These are phyloP conservation scores for Cucumis cinereus DNA, from an alignment of 306 rosid species.

Conservation along the genomic window DNA sequence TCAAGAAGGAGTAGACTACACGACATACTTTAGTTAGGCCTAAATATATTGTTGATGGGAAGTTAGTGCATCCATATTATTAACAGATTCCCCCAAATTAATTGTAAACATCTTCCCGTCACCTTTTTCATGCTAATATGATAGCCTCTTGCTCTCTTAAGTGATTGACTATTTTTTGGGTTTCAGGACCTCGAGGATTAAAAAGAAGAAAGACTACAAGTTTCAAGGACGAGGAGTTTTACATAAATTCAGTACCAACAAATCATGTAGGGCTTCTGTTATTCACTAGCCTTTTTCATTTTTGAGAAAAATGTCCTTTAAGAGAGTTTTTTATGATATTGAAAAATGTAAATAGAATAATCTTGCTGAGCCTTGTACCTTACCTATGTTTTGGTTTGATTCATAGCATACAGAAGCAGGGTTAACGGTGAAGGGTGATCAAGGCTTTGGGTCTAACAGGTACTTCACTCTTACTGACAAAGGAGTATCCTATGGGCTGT, in stretches of 20 bases:
- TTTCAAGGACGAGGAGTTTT: constrained; percentile 78
- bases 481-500: not conserved
- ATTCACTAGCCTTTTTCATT: constrained; percentile 10
- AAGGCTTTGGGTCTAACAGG: constrained; percentile 69
- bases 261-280: constrained; percentile 43
- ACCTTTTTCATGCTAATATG: not conserved
- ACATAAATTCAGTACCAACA: constrained; percentile 71
- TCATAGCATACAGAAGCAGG: constrained; percentile 79
- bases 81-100: not conserved
- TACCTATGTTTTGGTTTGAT: not conserved
- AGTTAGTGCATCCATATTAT: not conserved
- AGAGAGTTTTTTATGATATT: not conserved
- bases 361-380: not conserved
- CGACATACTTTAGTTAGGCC: not conserved
- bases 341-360: not conserved
- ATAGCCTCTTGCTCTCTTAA: not conserved
- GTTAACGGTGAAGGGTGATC: constrained; percentile 63
- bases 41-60: not conserved
- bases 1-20: not conserved
- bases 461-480: constrained; percentile 7
- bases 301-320: not conserved
- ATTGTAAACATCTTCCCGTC: not conserved
- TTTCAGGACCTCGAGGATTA: constrained; percentile 32
- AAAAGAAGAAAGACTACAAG: constrained; percentile 59
- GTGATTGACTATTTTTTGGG: not conserved